These are phyloP conservation scores for Achaetomiella virescens DNA, from an alignment of 495 filamentous ascomycete species.

Conservation along the genomic window DNA sequence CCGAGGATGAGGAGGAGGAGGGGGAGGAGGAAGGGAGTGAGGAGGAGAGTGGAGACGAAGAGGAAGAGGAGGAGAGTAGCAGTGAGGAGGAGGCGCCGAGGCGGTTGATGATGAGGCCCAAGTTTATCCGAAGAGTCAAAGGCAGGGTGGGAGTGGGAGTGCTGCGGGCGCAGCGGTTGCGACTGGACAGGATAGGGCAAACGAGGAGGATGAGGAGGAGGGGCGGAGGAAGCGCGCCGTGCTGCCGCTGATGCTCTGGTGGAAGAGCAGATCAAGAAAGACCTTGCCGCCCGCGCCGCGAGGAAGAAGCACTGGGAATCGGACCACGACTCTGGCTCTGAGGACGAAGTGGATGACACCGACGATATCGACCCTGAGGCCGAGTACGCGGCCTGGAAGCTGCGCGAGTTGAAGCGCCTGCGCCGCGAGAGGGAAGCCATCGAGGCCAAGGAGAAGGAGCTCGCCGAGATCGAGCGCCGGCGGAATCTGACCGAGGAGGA, in stretches of 20 bases:
- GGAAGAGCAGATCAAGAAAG: constrained; percentile 79
- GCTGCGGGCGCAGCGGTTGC: constrained; percentile 16
- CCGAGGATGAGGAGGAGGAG: constrained; percentile 47
- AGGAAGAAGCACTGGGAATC: constrained; percentile 71
- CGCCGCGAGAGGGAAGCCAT: constrained; percentile 80
- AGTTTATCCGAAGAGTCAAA: constrained; percentile 84
- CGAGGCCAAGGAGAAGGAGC: constrained; percentile 75
- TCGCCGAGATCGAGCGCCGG: constrained; percentile 82
- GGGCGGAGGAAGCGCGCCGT: constrained; percentile 42
- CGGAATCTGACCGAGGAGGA: constrained; percentile 83
- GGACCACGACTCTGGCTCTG: constrained; percentile 66
- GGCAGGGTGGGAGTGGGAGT: constrained; percentile 32
- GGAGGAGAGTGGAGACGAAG: constrained; percentile 33
- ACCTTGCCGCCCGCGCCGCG: constrained; percentile 64
- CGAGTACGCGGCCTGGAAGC: constrained; percentile 88
- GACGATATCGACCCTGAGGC: constrained; percentile 84
- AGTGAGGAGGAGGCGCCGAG: constrained; percentile 65
- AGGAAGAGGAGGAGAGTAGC: constrained; percentile 48
- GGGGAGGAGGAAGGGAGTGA: constrained; percentile 37
- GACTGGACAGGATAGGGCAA: constrained; percentile 12
- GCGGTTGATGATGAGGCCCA: constrained; percentile 73
- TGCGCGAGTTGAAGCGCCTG: constrained; percentile 82
- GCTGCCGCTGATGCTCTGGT: constrained; percentile 70
- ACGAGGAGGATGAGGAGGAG: constrained; percentile 34
- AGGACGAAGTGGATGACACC: constrained; percentile 74